These are phyloP conservation scores for Colletotrichum sp. DNA, from an alignment of 2,329 filamentous ascomycete genomes.

Conservation along the genomic window DNA sequence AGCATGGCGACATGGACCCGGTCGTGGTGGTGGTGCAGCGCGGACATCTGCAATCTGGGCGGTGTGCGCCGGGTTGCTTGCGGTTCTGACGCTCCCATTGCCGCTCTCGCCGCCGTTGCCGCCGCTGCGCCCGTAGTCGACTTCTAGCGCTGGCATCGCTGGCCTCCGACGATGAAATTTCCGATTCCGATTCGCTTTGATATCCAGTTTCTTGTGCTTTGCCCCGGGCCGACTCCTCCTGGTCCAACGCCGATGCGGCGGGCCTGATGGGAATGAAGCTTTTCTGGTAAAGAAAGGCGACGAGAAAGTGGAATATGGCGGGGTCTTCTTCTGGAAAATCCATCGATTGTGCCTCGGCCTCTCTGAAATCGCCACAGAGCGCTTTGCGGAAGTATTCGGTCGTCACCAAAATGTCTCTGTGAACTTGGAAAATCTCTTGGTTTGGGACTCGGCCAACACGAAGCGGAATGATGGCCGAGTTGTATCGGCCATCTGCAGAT, in stretches of 20 bases:
- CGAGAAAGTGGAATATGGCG: conserved; percentile 54
- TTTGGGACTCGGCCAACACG: conserved; percentile 45
- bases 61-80: conserved; percentile 50
- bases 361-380: conserved; percentile 51
- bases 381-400: conserved; percentile 55
- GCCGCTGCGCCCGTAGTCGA: conserved; percentile 35
- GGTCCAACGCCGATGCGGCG: conserved; percentile 44
- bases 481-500: conserved; percentile 54
- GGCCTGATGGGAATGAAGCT: conserved; percentile 50
- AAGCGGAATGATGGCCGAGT: conserved; percentile 48
- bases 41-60: conserved; percentile 48
- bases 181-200: conserved; percentile 37
- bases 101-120: conserved; percentile 38
- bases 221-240: conserved; percentile 45
- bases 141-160: conserved; percentile 41
- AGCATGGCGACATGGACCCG: conserved; percentile 39
- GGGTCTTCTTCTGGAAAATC: conserved; percentile 57
- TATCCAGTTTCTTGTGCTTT: conserved; percentile 39
- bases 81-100: conserved; percentile 41
- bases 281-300: conserved; percentile 56
- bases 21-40: conserved; percentile 37
- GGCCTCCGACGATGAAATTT: conserved; percentile 33
- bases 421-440: conserved; percentile 53
- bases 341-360: conserved; percentile 50
- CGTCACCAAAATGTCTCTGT: conserved; percentile 49